Percentiles rank a stretch among this genome's conserved stretches.
Conservation (phyloP, 2,329 filamentous ascomycete genomes). For the Fusarium sp. region DNA sequence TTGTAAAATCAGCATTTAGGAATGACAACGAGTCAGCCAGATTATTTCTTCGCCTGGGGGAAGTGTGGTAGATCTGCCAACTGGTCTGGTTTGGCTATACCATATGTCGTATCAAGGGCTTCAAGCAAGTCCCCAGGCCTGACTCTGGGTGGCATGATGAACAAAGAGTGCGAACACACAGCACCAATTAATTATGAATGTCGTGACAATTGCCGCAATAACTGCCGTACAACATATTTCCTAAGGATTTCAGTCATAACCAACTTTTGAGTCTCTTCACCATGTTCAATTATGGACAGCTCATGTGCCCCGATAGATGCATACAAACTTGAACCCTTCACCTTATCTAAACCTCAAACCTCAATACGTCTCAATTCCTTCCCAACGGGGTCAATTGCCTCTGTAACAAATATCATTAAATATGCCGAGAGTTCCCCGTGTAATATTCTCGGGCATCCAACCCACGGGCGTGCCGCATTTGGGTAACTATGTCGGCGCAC, state of each 20-base stretch:
- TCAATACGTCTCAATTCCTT: background rate
- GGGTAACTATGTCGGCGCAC: slow-evolving; percentile 93
- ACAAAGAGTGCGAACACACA: background rate
- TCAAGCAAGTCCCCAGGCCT: too few relatives aligned
- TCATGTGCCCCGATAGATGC: slow-evolving; percentile 45
- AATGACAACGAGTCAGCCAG: slow-evolving; percentile 20
- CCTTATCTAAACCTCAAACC: slow-evolving; percentile 8
- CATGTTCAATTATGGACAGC: background rate
- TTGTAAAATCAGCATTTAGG: slow-evolving; percentile 42
- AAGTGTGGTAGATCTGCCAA: background rate
- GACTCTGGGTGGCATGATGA: background rate
- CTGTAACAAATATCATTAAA: background rate
- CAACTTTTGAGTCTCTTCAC: background rate
- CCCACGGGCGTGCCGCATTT: slow-evolving; percentile 95
- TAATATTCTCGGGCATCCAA: slow-evolving; percentile 96
- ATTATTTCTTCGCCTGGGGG: background rate
- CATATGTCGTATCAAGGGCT: background rate
- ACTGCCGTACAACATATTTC: background rate
- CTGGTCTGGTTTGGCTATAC: background rate
- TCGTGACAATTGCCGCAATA: background rate
- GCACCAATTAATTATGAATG: background rate
- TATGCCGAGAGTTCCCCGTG: slow-evolving; percentile 51
- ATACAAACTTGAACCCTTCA: slow-evolving; percentile 36
- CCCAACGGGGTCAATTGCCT: background rate
- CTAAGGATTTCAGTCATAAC: background rate